Base-by-base conservation (phyloP, 2,329 filamentous ascomycete species). In the Aschersonia sp. region DNA sequence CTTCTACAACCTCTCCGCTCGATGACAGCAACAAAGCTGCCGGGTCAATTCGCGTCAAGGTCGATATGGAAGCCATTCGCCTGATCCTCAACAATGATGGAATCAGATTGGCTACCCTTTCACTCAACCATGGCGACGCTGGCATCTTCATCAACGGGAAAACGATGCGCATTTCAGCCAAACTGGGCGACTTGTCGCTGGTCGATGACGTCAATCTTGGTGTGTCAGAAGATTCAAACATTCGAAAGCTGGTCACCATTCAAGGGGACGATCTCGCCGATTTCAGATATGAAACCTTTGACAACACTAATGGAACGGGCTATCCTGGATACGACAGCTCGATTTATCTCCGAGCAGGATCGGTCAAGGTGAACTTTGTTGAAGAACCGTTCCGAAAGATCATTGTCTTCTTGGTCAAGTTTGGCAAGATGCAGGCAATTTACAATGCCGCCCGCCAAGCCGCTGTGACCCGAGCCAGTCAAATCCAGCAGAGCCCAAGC, bases 381-480 rank as follows among this genome's bases (percentile, higher is more conserved):
- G 91, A 96, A 52, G 94, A 98, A 63, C 92, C 92, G 0, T 96
- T 97, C 71, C 81, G 92, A 47, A 97, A 97, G 67, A 97, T 99
- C 53, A 87, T 98, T 65, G 87, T 94, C 55, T 99, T 98, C 64
- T 73, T 94, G 43, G 89, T 99, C 62, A 98, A 98, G 59, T 99
- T 99, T 62, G 92, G 94, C 51, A 95, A 94, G 66, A 99, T 99
- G 92, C 92, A 98, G 65, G 91, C 92, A 29, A 85, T 98, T 47
- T 98, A 95, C 71, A 98, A 99, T 60, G 91, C 92, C 42, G 92
- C 94, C 9, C 80, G 94, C 35, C 88, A 95, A 65, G 94, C 91
- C 40, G 92, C 94, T 3, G 87, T 92, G 40, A 91, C 86, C 52
- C 89, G 96, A 63, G 94, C 92, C 7, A 94, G 79, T 50, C 89